Evolutionary conservation across 2,329 filamentous ascomycete genomes (phyloP).

Genomic region (Exophiala sp.): DNA sequence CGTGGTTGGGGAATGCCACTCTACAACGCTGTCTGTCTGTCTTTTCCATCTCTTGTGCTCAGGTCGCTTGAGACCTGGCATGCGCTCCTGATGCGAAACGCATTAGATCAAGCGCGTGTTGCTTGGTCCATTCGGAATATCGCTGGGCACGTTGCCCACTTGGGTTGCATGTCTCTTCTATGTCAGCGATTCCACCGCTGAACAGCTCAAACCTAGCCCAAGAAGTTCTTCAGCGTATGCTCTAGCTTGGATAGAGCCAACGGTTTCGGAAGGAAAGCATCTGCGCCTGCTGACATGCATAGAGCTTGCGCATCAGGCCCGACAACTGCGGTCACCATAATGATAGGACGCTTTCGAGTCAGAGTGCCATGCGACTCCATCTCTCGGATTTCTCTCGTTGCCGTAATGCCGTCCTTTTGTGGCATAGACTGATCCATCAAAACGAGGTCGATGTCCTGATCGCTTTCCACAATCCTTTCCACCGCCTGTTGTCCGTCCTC

Average conservation of each 20-base stretch:
- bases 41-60: too few species aligned
- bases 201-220: slow-evolving; percentile 3
- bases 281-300: slow-evolving; percentile 31
- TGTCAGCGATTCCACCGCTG: background rate
- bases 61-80: too few species aligned
- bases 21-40: too few species aligned
- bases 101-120: too few species aligned
- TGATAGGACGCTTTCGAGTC: slow-evolving; percentile 28
- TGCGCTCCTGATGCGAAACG: too few species aligned
- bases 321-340: slow-evolving; percentile 33
- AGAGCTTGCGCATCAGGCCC: slow-evolving; percentile 27
- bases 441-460: slow-evolving; percentile 30
- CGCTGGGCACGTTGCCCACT: too few species aligned
- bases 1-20: too few species aligned
- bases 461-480: slow-evolving; percentile 27
- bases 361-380: slow-evolving; percentile 32
- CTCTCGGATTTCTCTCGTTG: slow-evolving; percentile 31
- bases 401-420: slow-evolving; percentile 31
- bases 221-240: slow-evolving; percentile 17
- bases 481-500: slow-evolving; percentile 31
- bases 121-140: too few species aligned
- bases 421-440: slow-evolving; percentile 35
- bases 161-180: too few species aligned
- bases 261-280: slow-evolving; percentile 33
- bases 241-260: slow-evolving; percentile 24